Evolutionary conservation across 139 green algal species (phyloP), one percentile per base, ranked within the genome.

Genomic region (Volvox africanus): DNA sequence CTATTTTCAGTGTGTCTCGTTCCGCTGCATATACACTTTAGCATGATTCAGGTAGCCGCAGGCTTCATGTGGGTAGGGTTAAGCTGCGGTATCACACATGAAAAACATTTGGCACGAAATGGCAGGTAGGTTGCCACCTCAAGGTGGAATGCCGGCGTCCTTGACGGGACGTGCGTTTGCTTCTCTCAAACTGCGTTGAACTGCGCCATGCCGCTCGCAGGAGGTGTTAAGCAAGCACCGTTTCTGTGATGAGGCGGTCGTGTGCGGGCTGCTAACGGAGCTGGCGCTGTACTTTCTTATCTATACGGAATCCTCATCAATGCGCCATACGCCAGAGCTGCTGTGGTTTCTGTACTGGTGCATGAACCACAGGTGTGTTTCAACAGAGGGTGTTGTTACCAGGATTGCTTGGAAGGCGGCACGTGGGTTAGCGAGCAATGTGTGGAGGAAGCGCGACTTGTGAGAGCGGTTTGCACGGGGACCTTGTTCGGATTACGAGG

Each of bases 321-420:
- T 98, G 44, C 94, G 96, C 17, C 97, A 98, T 93, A 92, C 93
- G 35, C 95, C 96, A 21, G 96, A 98, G 93, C 89, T 87, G 61
- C 37, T 97, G 61, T 97, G 95, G 94, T 98, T 98, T 89, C 87
- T 98, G 12, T 98, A 96, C 94, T 96, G 95, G 92, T 36, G 65
- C 30, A 83, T 83, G 28, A n/a, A 13, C n/a, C 33, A 86, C 36
- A 85, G 85, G 76, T 20, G 44, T 9, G 44, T 5, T 9, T 55
- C 44, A 55, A 55, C 44, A 9, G 44, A 55, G 44, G 44, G 44
- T 55, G 5, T 55, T 55, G 44, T 9, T 55, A 9, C 44, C 78
- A 11, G 85, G 30, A 28, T 61, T 89, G n/a, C 77, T 55, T 24
- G 28, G 32, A 13, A 78, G 91, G 67, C 85, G 55, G 77, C n/a